Evolutionary conservation across 345 rosid species (phyloP), one percentile per base, ranked within the genome.

Genomic region (Capsella bursapastoris): DNA sequence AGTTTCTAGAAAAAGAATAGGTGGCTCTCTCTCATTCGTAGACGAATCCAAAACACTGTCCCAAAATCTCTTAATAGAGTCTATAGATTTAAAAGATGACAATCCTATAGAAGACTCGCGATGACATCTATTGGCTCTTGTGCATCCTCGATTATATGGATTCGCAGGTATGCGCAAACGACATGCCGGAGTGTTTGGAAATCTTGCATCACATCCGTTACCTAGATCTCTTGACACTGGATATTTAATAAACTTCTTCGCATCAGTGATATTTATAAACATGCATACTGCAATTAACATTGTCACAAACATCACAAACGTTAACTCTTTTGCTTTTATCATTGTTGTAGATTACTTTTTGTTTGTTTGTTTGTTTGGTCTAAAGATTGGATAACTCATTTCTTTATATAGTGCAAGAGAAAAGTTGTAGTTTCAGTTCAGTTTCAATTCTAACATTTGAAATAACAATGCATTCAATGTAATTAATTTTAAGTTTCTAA

Each of bases 241-340:
- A 41, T 11, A 41, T 9, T 11, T 0, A 41, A 43, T 0, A 41
- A 13, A 10, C 11, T 0, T 3, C 37, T 10, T 3, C 13, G 27
- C 37, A 18, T 57, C 47, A 18, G 25, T 59, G 49, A 28, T 70
- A 37, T 29, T 49, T 47, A 60, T 60, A 35, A 25, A 49, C 50
- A 71, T 3, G 5, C 67, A 22, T 7, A 27, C 0, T 11, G 49
- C 18, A 35, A 59, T 59, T 18, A 60, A 60, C 10, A 60, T 6
- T 37, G 75, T 37, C 50, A 60, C 49, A 49, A 71, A 59, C 57
- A 49, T 11, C 50, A 60, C 49, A 49, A 71, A 59, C 57, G 37
- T 11, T 37, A 48, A 1, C 3, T 25, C 14, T 71, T 71, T 71
- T 71, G 34, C 32, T 45, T 48, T 71, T 13, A 49, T 27, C 44